Evolutionary conservation across 1,139 yeast species (phyloP), one percentile per base, ranked within the genome.

Genomic region (Candida sanyaensis): DNA sequence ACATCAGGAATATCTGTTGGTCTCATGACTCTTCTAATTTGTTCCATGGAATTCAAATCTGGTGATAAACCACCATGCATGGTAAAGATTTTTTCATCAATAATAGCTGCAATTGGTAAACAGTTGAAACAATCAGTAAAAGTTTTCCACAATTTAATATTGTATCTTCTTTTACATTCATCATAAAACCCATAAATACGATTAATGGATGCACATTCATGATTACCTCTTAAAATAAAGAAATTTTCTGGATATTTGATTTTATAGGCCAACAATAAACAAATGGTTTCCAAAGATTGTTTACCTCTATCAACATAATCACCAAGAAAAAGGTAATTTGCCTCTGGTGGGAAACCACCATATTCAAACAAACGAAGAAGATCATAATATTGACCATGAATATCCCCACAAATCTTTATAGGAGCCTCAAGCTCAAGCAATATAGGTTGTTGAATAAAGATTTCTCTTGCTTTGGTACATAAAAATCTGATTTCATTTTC

Each of bases 1-100:
- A 89, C 95, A 69, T 93, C 98, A 45, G 99, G 98, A 62, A 93
- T 91, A 75, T 93, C 98, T 41, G 98, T 93, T 55, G 98, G 98
- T 73, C 99, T 86, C 97, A 91, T 92, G 55, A 93, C 96, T 66
- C 97, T 84, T 77, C 97, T 87, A 63, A 93, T 92, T 73, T 93
- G 98, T 69, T 92, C 97, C 98, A 93, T 90, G 48, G 96, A 84
- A 75, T 90, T 92, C 68, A 93, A 83, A 72, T 92, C 97, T 44
- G 99, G 99, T 31, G 96, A 88, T 60, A 93, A 80, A 51, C 99
- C 99, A 61, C 99, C 99, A 72, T 93, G 99, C 97, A 93, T 91
- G 55, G 97, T 89, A 69, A 93, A 92, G 70, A 93, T 93, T 77
- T 92, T 92, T 69, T 92, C 98, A 68, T 92, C 98, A 59, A 93